Evolutionary conservation across 1,284 basidiomycete genomes (phyloP), one percentile per base, ranked within the genome.

Genomic region (Erythrobasidium hasegawianum): DNA sequence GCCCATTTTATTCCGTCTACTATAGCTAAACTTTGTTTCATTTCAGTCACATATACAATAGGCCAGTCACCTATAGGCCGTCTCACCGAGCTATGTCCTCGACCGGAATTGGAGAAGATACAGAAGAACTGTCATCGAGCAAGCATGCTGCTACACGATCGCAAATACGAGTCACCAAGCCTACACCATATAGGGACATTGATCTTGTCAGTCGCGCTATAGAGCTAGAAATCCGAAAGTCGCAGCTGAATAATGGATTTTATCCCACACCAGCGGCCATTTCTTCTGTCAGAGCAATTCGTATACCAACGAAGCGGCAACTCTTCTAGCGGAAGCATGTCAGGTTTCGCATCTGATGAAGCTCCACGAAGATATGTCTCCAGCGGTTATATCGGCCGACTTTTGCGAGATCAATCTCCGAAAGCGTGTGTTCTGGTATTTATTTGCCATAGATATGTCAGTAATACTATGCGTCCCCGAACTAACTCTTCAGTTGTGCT

Each of bases 241-340:
- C 50, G 9, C 16, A 20, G 18, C 26, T 22, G 24, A n/a, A 5
- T 33, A 24, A 14, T 53, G 8, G 50, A 22, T 9, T 27, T 47
- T 18, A 5, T 8, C 7, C 16, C 43, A 14, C 10, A 2, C 10
- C 47, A 74, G 73, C 1, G 71, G 70, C 27, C 72, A 74, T 64
- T 74, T 74, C 47, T 71, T 70, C 57, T 72, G 70, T 52, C 70
- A 72, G 47, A 71, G 69, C 10, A 64, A 71, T 9, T 71, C 72
- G 4, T 57, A 71, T 59, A 68, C 56, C 38, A 68, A 67, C 18
- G 66, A 69, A 38, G 73, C 73, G 1, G 41, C 66, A 11, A 59
- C 71, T 5, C 57, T 73, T 1, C 66, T 74, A 16, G 68, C 72
- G 18, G 72, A 73, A 54, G 73, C 73, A 18, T 74, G 73, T 41